A percentile compares a stretch with the other conserved stretches of the same genome.
Conservation (phyloP, 805 yeast species). For the Kuraishia piskuri region DNA sequence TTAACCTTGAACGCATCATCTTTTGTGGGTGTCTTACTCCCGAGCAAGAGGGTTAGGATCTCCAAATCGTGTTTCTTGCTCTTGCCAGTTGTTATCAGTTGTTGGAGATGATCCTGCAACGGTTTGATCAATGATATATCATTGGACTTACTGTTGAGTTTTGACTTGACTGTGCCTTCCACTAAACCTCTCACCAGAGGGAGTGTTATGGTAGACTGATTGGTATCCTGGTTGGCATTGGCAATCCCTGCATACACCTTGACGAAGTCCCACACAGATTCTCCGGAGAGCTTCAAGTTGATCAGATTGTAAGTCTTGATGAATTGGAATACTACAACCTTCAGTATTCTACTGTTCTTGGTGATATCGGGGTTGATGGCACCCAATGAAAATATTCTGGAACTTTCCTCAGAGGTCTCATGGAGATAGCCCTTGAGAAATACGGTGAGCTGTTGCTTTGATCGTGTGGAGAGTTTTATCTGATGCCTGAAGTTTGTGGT, state of each 20-base stretch:
- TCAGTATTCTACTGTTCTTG: constrained; percentile 38
- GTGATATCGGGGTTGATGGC: constrained; percentile 62
- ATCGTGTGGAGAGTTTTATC: constrained; percentile 35
- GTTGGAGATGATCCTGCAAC: constrained; percentile 46
- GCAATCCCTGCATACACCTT: constrained; percentile 38
- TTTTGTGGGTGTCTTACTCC: constrained; percentile 20
- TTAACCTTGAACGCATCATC: constrained; percentile 5
- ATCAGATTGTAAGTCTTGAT: constrained; percentile 45
- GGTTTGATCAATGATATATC: constrained; percentile 33
- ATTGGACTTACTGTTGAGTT: constrained; percentile 39
- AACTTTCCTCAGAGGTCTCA: constrained; percentile 55
- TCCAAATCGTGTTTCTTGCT: constrained; percentile 37
- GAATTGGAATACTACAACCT: constrained; percentile 41
- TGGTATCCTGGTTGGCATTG: constrained; percentile 15
- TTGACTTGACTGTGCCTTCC: constrained; percentile 43
- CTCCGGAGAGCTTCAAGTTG: constrained; percentile 49
- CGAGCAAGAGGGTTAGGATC: constrained; percentile 36
- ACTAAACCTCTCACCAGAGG: constrained; percentile 41
- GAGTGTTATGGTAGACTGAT: constrained; percentile 21
- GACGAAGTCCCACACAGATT: constrained; percentile 56
- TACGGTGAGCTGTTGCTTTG: constrained; percentile 47
- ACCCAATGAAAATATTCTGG: constrained; percentile 59
- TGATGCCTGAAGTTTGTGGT: constrained; percentile 20
- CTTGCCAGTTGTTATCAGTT: constrained; percentile 35
- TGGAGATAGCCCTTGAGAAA: constrained; percentile 49